These are phyloP conservation scores for Stereum hirsutum DNA, from an alignment of 1,284 basidiomycete species.

Conservation along the genomic window DNA sequence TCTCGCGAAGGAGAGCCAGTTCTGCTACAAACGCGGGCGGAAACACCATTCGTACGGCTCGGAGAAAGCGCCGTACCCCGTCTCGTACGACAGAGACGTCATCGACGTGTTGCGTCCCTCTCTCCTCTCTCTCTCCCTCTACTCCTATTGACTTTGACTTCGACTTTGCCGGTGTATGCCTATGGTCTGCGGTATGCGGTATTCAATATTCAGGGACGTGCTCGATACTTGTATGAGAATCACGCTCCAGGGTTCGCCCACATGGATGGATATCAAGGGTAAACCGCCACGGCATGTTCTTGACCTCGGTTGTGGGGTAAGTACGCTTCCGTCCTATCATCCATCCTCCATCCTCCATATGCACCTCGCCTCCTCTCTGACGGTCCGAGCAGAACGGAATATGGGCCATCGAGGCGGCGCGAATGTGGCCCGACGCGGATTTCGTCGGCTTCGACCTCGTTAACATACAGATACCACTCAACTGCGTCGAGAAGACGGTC, in stretches of 20 bases:
- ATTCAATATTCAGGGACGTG: slow-evolving; percentile 10
- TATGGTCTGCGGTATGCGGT: neutral
- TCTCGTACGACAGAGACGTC: slow-evolving; percentile 55
- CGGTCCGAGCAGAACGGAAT: slow-evolving; percentile 41
- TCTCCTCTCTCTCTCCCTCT: neutral
- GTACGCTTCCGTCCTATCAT: neutral
- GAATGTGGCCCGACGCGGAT: slow-evolving; percentile 54
- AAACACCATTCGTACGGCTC: slow-evolving; percentile 56
- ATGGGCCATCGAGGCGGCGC: slow-evolving; percentile 67
- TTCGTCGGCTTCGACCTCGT: slow-evolving; percentile 73
- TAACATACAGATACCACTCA: slow-evolving; percentile 53
- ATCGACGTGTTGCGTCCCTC: slow-evolving; percentile 53
- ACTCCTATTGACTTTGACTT: no score
- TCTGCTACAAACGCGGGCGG: slow-evolving; percentile 47
- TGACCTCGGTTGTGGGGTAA: slow-evolving; percentile 13
- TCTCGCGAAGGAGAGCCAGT: slow-evolving; percentile 41
- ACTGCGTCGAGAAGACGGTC: slow-evolving; percentile 36
- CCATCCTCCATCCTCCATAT: neutral
- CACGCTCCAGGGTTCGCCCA: slow-evolving; percentile 5
- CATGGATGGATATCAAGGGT: slow-evolving; percentile 6
- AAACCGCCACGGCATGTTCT: slow-evolving; percentile 12
- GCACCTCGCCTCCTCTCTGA: neutral
- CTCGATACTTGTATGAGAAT: slow-evolving; percentile 9
- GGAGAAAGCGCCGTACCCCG: slow-evolving; percentile 65
- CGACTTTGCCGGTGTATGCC: no score